These are phyloP conservation scores for Beta corolliflora DNA, from an alignment of 179 eudicot species.

Conservation along the genomic window DNA sequence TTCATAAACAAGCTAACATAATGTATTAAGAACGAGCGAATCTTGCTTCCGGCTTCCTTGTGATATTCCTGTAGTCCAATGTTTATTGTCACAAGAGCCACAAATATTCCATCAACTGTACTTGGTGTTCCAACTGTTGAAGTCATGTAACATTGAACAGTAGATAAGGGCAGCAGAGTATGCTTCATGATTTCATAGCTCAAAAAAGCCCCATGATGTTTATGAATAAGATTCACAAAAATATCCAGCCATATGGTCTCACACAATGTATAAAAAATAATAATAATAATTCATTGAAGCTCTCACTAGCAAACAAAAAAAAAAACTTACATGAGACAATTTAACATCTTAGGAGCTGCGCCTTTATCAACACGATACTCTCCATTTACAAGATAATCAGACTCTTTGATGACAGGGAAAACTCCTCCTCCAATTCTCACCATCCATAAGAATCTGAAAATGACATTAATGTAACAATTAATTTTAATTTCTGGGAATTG, in stretches of 20 bases:
- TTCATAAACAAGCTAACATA: not conserved
- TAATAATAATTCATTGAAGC: not conserved
- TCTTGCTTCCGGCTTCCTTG: not conserved
- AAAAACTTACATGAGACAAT: conserved; percentile 56
- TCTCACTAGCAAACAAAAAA: not conserved
- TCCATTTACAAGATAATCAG: conserved; percentile 94
- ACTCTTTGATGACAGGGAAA: conserved; percentile 94
- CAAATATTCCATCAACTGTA: not conserved
- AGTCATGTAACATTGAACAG: not conserved
- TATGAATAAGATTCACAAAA: not conserved
- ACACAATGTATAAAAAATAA: not conserved
- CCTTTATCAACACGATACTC: conserved; percentile 70
- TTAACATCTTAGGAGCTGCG: conserved; percentile 63
- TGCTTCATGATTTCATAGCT: not conserved
- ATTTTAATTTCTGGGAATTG: no score
- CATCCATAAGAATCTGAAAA: conserved; percentile 90
- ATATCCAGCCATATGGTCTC: not conserved
- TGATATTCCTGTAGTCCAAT: not conserved
- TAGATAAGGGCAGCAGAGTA: not conserved
- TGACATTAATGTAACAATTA: conserved; percentile 1
- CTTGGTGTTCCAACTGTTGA: not conserved
- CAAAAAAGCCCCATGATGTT: not conserved
- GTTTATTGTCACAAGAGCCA: not conserved
- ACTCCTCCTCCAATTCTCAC: conserved; percentile 99
- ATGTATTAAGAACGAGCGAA: not conserved